Base-by-base conservation (phyloP, 2,329 filamentous ascomycete genomes). In the Chrysosporium keratinophilum region DNA sequence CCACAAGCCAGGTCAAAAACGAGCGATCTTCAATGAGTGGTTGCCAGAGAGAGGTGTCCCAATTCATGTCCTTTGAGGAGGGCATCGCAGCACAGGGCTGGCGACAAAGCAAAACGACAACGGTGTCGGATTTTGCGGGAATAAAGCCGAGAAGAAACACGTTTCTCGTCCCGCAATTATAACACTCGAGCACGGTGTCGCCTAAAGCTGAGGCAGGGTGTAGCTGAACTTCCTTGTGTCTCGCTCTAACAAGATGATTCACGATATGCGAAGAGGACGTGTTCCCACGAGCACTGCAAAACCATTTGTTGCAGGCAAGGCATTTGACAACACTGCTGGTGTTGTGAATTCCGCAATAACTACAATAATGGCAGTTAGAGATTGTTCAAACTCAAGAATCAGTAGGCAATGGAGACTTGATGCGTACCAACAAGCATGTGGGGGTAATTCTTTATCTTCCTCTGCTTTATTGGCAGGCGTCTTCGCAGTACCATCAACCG, bases 121-220 rank as follows among this genome's bases (percentile, higher is more conserved):
- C 93, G 0, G 93, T 96, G 65, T 98, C 94, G 10, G 93, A 97
- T 69, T 98, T 98, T 54, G 93, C 93, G 9, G 93, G 94, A 62
- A 98, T 98, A 69, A 98, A 98, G 5, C 93, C 93, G 28, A 98
- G 83, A 35, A 97, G 78, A 63, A 98, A 98, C 47, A 96, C 91
- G 68, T 98, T 98, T 74, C 96, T 97, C n/a, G 88, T 96, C 45
- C 91, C 93, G 70, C 93, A 98, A 73, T 96, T 97, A 76, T 98
- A 98, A 74, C 93, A 98, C 75, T 98, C 93, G 58, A 98, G 80
- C 37, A 94, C 88, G 0, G 93, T 98, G 67, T 98, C 94, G 59
- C 93, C 93, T 10, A 98, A 82, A 6, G 89, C 84, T 15, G 93
- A 97, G 61, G 85, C 83, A 6, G 93, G 91, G 69, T 98, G 93